Evolutionary conservation across 345 rosid species (phyloP), one percentile per base, ranked within the genome.

Genomic region (Conringia planisiliqua): DNA sequence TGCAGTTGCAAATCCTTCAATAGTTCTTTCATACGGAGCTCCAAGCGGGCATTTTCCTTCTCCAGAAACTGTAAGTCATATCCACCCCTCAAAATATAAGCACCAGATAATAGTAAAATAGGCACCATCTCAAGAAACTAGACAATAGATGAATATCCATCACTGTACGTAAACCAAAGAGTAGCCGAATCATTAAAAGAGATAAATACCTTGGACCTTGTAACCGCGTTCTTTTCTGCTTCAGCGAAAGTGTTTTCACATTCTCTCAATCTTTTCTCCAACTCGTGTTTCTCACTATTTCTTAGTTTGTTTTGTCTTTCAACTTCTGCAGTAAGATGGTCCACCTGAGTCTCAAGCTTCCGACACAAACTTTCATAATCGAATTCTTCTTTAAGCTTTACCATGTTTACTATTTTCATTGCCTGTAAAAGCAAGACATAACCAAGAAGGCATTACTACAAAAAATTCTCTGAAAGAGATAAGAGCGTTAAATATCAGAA

Each of bases 361-460:
- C 94, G 86, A 77, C 94, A 88, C 62, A 89, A 85, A 81, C 97
- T 87, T 87, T 89, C 96, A 68, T 91, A 93, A 70, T 93, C 98
- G 76, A 86, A 87, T 83, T 93, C 98, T 82, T 91, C 97, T 83
- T 86, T 93, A 77, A 91, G 91, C 85, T 91, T 93, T 64, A 89
- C 82, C 91, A 84, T 79, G 79, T 93, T 93, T n/a, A 91, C 93
- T 63, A 93, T 82, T 82, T 89, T 93, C 97, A 91, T 91, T 24
- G 98, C 98, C 98, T 93, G 89, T 79, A 79, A 81, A 52, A 67
- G 54, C 46, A 76, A 65, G 20, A 62, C 40, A 22, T 17, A 3
- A 39, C 66, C 66, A 84, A 27, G 14, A 59, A 42, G 54, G 29
- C 74, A n/a, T 42, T 14, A 61, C 14, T 18, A 36, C 13, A 33